Evolutionary conservation across 1,284 basidiomycete species (phyloP), one percentile per base, ranked within the genome.

Genomic region (Hypsizygus ulmarius): DNA sequence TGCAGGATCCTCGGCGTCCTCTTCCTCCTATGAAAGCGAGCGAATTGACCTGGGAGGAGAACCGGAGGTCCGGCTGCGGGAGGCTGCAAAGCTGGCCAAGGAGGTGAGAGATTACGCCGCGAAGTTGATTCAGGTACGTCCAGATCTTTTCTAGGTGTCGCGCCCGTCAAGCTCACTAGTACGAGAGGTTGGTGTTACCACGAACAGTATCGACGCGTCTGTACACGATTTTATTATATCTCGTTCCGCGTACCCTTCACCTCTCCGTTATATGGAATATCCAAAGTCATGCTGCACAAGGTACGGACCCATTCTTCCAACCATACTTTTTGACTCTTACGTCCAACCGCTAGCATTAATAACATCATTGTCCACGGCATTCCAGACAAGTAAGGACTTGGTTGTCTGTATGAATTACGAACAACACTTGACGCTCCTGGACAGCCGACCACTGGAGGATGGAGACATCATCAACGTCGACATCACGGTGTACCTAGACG

Each of bases 381-480:
- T 51, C 90, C 91, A n/a, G 88, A 93, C 67, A 76, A 84, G 90
- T 90, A 55, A 52, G 79, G 64, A 32, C 14, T 44, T 19, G 14
- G 21, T 8, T 42, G 28, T 14, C 1, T 28, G 25, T 3, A 14
- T 30, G 3, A 15, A 45, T 52, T 45, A 15, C 48, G 28, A 8
- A 45, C 5, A 28, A 29, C 35, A 15, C 14, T 30, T 40, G 38
- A 44, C 29, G 43, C 42, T 32, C 28, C 12, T 27, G 21, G 11
- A 14, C 48, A 93, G 90, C 49, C 87, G 90, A n/a, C 81, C 80
- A 0, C 74, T 94, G 2, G 76, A 85, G 62, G 73, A 88, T 42
- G 85, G 86, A 1, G 92, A 95, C 59, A 87, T 94, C 38, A 71
- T 95, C 57, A 93, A 93, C 61, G 73, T 95, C 33, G 92, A 95